Evolutionary conservation across 371 early-diverging fungal species (phyloP), one percentile per base, ranked within the genome.

Genomic region (Syncephalastrum sp.): DNA sequence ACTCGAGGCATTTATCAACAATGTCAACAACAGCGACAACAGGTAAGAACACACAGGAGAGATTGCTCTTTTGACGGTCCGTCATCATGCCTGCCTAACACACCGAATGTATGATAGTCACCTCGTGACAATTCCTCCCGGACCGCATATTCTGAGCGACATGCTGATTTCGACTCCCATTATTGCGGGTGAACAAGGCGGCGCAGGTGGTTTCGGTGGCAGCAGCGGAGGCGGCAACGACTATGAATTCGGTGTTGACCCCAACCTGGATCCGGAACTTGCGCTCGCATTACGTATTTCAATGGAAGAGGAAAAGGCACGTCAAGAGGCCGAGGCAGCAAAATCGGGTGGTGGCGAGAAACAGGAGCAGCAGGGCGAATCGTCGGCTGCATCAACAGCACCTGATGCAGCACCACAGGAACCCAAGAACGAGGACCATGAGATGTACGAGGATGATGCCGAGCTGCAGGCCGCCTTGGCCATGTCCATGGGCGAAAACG

Each of bases 181-280:
- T 50, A 70, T 95, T 33, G 80, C 88, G 19, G 93, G 90, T 41
- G 91, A 92, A 59, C 91, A 90, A 56, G 93, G 92, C 46, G 75
- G 80, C n/a, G 67, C 81, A 17, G 76, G 88, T 21, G 51, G 43
- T 14, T 47, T 53, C 38, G 49, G 60, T 17, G 83, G 83, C 29
- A 82, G 83, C 63, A 77, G 82, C 19, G 70, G 80, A 42, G 82
- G 82, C 49, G 75, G 72, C 33, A 82, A 74, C 25, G 89, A 86
- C 21, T 96, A 91, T 79, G 97, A 95, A 54, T 96, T 96, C 83
- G 98, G 97, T 12, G 92, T 97, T 44, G 97, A 98, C 64, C 94
- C 96, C 29, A 90, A 83, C 57, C 75, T 96, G 63, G 98, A 98
- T 63, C 98, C 98, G 10, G 98, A 98, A 74, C 73, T 98, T 45